Evolutionary conservation across 805 yeast species (phyloP), one percentile per base, ranked within the genome.

Genomic region (Kodamaea sagamina): DNA sequence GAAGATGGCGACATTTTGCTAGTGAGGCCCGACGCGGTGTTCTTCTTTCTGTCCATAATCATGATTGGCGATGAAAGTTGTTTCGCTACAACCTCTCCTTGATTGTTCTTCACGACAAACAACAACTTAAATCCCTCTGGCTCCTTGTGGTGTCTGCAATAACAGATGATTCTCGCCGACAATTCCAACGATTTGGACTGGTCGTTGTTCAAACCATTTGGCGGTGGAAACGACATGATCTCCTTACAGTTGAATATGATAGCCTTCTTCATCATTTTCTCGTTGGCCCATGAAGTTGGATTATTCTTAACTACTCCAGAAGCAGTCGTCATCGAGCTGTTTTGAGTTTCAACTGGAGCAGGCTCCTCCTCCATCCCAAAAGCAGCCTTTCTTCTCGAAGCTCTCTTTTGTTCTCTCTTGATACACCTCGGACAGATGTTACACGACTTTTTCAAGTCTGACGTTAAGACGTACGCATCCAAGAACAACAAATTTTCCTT

Each of bases 121-220:
- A 87, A 65, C 29, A 86, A 68, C 56, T 79, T 81, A 69, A 90
- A 92, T 1, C 99, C 99, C 31, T 76, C 76, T n/a, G 82, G 71
- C 49, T 90, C 96, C 51, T 82, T 81, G 64, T 93, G 99, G 64
- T 93, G 99, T 51, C 98, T 80, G 67, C 98, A 93, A 62, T 93
- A 92, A 64, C 99, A 92, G 7, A 92, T 92, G 32, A 93, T 80
- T 63, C 99, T 79, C 17, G 96, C 78, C 27, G 77, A 64, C 25
- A 79, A 56, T 32, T 78, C 82, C 29, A 79, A 57, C 2, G 71
- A 59, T 50, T 72, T 74, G 11, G 57, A 48, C 44, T 58, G 35
- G 47, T 53, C 58, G 29, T 53, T 58, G 39, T 56, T 54, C 49
- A 69, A 57, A n/a, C 72, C 72, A 19, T 72, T 69, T 22, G 84